Evolutionary conservation across 1,284 basidiomycete genomes (phyloP), one percentile per base, ranked within the genome.

Genomic region (Termitomyces sp.): DNA sequence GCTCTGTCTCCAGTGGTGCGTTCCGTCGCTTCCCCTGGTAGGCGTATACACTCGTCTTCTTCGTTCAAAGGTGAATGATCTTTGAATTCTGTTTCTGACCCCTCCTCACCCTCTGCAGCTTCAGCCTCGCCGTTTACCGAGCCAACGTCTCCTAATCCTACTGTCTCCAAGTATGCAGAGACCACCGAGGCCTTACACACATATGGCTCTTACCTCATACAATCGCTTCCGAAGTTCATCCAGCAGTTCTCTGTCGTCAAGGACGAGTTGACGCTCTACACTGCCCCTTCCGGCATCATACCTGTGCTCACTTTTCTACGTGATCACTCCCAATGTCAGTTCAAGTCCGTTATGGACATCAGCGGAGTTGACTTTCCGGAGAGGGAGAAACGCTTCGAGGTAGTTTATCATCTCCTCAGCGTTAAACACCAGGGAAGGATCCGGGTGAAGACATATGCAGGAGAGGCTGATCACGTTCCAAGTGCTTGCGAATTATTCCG

Each of bases 241-340:
- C 94, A 98, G 73, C 94, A 98, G 73, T 97, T 95, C 80, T 93
- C 91, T n/a, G 91, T 98, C 47, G 86, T 94, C 74, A 95, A 95
- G 78, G 96, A 99, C 72, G 97, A 99, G 72, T 80, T 99, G 58
- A 90, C 92, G 12, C 81, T 99, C 60, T 93, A 96, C 74, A 80
- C 90, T 67, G 81, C 88, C 0, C 97, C 97, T 5, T 80, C 85
- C 21, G 91, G 83, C 54, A 76, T 99, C 64, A 70, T 95, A 52
- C 94, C 92, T 30, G 86, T 92, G 50, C 79, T 99, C 63, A 90
- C 86, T 17, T 99, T 99, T 80, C 81, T 99, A 58, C 88, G 95
- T 60, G 96, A 99, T 75, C 97, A 99, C 74, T 84, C 90, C 3
- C 92, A 96, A 71, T 94, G 92, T 66, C 95, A 97, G 69, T 99